These are phyloP conservation scores for Mariannaea elegans DNA, from an alignment of 2,329 filamentous ascomycete genomes.

Conservation along the genomic window DNA sequence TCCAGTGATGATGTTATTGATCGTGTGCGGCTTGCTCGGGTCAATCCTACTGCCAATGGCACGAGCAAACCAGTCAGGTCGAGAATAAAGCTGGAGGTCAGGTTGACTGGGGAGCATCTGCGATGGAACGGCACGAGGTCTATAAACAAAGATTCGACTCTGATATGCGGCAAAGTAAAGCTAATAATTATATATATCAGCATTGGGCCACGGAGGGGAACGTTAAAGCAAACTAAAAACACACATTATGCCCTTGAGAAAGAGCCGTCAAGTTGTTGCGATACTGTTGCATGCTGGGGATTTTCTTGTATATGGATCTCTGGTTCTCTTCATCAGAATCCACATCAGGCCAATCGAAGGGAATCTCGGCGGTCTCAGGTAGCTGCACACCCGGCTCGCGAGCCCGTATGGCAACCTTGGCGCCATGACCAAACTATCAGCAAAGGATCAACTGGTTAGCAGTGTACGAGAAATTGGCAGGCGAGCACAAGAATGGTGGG, in stretches of 20 bases:
- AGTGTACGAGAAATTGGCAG: not conserved
- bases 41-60: constrained; percentile 64
- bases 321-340: constrained; percentile 37
- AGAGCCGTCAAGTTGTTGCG: constrained; percentile 67
- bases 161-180: constrained; percentile 70
- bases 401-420: constrained; percentile 44
- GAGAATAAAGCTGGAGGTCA: constrained; percentile 60
- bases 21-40: constrained; percentile 60
- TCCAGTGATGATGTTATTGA: constrained; percentile 76
- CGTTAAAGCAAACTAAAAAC: constrained; percentile 12
- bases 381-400: constrained; percentile 45
- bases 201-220: not conserved
- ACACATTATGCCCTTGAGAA: constrained; percentile 65
- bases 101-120: constrained; percentile 60
- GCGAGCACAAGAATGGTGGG: not conserved
- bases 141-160: constrained; percentile 66
- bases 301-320: constrained; percentile 38
- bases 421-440: constrained; percentile 49
- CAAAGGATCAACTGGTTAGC: constrained; percentile 20
- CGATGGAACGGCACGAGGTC: constrained; percentile 54
- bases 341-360: constrained; percentile 42
- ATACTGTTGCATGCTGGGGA: constrained; percentile 49
- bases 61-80: constrained; percentile 49
- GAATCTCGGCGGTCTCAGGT: constrained; percentile 35
- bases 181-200: constrained; percentile 42